phyloP scores from a whole-genome alignment of 2,329 filamentous ascomycete species.

The Fusarium graminum region DNA sequence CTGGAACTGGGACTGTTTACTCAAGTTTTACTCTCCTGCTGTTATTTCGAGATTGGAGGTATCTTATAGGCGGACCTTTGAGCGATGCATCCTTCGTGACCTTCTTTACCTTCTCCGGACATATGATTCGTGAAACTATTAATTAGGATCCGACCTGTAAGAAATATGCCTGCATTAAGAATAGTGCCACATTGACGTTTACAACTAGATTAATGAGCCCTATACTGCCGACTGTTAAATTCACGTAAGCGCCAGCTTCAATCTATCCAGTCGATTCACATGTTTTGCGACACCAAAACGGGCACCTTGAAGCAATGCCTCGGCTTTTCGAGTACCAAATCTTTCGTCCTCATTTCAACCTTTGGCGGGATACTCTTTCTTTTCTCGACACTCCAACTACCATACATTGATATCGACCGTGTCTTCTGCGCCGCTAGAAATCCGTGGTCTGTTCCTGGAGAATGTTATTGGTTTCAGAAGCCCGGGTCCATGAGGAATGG shows the following conservation, averaged over 20 bases:
- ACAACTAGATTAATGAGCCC: neutral
- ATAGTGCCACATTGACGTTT: no score
- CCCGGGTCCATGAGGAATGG: conserved; percentile 16
- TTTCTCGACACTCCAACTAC: conserved; percentile 21
- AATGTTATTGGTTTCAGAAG: conserved; percentile 18
- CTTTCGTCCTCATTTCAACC: neutral
- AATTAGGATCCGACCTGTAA: no score
- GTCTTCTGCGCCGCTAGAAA: conserved; percentile 10
- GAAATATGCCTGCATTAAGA: no score
- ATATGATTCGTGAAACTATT: no score
- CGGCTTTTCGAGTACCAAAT: conserved; percentile 5
- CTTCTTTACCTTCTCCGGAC: no score
- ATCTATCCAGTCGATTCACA: no score
- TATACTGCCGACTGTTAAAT: neutral
- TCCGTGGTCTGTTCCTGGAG: conserved; percentile 5
- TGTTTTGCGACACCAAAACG: neutral
- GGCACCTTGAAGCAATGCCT: conserved; percentile 1
- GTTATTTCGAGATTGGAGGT: no score
- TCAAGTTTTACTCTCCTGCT: no score
- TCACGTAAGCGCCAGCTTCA: neutral
- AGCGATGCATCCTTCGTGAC: no score
- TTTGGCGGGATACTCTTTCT: neutral
- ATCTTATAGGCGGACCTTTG: no score
- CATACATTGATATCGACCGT: conserved; percentile 14
- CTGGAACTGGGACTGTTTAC: no score